Percentiles rank a stretch among this genome's conserved stretches.
Evolutionary conservation across 352 stramenopile species (phyloP).

Genomic region (Globisporangium rhizosaccharum): DNA sequence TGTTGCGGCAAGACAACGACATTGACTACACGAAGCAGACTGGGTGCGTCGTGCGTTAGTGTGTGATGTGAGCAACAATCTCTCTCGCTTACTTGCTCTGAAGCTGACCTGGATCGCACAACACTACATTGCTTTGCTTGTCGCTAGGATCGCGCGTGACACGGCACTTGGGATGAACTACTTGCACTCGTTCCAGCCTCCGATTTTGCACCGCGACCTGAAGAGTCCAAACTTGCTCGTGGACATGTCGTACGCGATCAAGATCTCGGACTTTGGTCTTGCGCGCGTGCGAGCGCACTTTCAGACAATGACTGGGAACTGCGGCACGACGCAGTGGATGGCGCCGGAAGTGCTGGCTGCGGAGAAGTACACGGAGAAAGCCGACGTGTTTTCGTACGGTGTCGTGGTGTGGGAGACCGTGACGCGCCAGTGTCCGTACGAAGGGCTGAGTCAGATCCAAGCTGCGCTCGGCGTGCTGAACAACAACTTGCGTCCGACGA

Average conservation of each 20-base stretch:
- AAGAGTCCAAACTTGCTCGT: constrained; percentile 85
- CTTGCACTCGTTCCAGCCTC: constrained; percentile 80
- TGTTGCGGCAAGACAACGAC: constrained; percentile 71
- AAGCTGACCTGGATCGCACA: not conserved
- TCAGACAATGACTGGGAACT: constrained; percentile 87
- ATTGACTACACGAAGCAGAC: constrained; percentile 71
- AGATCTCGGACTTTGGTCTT: constrained; percentile 88
- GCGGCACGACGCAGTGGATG: constrained; percentile 86
- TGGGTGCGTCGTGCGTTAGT: constrained; percentile 25
- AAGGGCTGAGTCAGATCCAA: constrained; percentile 88
- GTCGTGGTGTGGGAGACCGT: constrained; percentile 88
- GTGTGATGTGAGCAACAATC: not conserved
- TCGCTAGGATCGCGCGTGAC: constrained; percentile 67
- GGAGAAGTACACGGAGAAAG: constrained; percentile 86
- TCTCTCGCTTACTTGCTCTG: not conserved
- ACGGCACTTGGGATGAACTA: constrained; percentile 87
- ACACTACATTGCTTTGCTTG: not conserved
- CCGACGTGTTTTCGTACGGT: constrained; percentile 84
- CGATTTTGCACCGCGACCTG: constrained; percentile 83
- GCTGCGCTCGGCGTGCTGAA: constrained; percentile 82
- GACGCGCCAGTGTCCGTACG: constrained; percentile 88
- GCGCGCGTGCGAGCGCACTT: constrained; percentile 77
- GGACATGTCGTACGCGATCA: constrained; percentile 72
- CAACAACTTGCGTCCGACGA: constrained; percentile 82
- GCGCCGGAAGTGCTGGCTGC: constrained; percentile 75